Conservation (phyloP, 768 basidiomycete species). For the Suillus placidus region DNA sequence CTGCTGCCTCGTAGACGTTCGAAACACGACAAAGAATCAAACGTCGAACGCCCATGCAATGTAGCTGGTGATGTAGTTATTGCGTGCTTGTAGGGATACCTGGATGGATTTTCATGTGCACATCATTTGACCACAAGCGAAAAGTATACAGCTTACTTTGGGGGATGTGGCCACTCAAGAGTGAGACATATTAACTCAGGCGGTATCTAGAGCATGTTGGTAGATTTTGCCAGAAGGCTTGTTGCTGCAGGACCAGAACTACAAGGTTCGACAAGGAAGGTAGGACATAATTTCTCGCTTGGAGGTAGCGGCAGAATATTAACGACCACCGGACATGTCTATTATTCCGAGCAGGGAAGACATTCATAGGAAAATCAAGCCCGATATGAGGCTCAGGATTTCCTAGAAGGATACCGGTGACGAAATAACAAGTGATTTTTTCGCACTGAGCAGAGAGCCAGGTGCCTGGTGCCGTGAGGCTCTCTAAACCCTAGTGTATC, state of each 20-base stretch:
- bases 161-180: background rate
- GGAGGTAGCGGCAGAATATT: background rate
- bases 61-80: background rate
- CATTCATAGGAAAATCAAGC: background rate
- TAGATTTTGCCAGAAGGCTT: background rate
- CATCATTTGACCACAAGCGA: background rate
- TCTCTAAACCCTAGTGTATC: background rate
- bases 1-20: background rate
- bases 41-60: background rate
- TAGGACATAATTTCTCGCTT: too few relatives aligned
- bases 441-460: background rate
- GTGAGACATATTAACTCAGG: background rate
- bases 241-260: background rate
- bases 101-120: background rate
- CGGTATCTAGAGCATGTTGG: background rate
- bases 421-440: conserved; percentile 1
- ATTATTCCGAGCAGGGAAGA: background rate
- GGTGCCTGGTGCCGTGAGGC: conserved; percentile 3
- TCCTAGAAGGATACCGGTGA: background rate
- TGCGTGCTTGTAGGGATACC: background rate
- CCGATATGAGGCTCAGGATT: background rate
- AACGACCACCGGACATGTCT: background rate
- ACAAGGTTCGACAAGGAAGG: background rate
- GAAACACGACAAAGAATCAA: background rate
- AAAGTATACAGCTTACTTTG: background rate